A percentile compares a stretch with the other conserved stretches of the same genome.
phyloP scores from a whole-genome alignment of 106 monocot species.

The Dioscorea zingiberensis region DNA sequence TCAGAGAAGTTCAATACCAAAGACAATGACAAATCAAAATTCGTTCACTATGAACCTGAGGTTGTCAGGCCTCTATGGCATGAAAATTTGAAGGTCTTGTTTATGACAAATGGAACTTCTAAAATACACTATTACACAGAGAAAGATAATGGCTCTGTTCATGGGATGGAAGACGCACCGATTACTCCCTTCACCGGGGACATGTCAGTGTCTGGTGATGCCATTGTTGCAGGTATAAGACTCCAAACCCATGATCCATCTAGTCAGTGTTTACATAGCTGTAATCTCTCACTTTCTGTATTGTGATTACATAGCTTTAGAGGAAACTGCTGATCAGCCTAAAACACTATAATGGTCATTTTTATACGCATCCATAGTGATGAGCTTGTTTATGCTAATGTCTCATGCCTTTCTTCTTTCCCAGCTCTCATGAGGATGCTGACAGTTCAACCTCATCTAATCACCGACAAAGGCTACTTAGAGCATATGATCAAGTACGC shows the following conservation, averaged over 20 bases:
- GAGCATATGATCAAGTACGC: conserved; percentile 69
- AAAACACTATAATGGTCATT: no score
- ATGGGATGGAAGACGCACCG: conserved; percentile 85
- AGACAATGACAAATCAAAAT: conserved; percentile 69
- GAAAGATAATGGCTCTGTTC: conserved; percentile 54
- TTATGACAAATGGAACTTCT: conserved; percentile 85
- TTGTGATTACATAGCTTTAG: no score
- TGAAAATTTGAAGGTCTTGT: conserved; percentile 67
- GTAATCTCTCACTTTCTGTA: no score
- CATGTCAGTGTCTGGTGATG: conserved; percentile 82
- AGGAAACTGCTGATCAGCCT: no score
- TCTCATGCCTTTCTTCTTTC: not conserved
- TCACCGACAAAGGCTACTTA: conserved; percentile 61
- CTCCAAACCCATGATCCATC: not conserved
- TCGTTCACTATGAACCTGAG: conserved; percentile 47
- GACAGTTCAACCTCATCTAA: conserved; percentile 61
- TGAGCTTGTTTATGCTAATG: no score
- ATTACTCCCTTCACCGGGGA: conserved; percentile 79
- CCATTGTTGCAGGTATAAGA: conserved; percentile 76
- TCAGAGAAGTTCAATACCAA: conserved; percentile 60
- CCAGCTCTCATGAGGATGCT: conserved; percentile 89
- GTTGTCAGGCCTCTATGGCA: conserved; percentile 67
- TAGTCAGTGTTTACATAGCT: not conserved
- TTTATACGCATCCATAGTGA: no score
- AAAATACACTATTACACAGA: conserved; percentile 83